Evolutionary conservation across 2,329 filamentous ascomycete species (phyloP).

Genomic region (Aspergillus felis): DNA sequence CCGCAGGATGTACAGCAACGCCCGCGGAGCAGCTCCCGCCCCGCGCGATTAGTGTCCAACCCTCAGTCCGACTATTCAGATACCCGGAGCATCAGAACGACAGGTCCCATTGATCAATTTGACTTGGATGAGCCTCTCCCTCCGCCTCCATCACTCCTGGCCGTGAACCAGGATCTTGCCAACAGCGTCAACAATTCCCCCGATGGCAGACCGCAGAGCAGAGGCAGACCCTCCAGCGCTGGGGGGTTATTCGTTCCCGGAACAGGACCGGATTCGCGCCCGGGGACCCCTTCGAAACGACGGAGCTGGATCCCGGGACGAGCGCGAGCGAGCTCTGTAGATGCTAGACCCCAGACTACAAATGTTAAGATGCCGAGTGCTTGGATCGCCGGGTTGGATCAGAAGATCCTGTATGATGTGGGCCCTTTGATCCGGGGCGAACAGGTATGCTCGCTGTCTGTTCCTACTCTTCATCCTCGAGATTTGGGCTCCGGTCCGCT

Average conservation of each 20-base stretch:
- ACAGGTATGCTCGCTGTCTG: slow-evolving; percentile 40
- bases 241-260: slow-evolving; percentile 32
- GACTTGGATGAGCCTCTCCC: slow-evolving; percentile 31
- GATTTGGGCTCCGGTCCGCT: background rate
- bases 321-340: slow-evolving; percentile 30
- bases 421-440: slow-evolving; percentile 48
- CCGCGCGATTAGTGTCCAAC: slow-evolving; percentile 32
- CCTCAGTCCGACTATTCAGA: slow-evolving; percentile 27
- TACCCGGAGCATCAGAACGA: slow-evolving; percentile 21
- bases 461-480: background rate
- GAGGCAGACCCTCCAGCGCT: slow-evolving; percentile 34
- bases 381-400: slow-evolving; percentile 57
- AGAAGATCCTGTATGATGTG: slow-evolving; percentile 55
- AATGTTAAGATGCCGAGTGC: slow-evolving; percentile 41
- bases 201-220: slow-evolving; percentile 33
- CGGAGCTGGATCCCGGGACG: slow-evolving; percentile 45
- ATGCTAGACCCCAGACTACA: slow-evolving; percentile 18
- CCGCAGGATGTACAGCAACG: slow-evolving; percentile 19
- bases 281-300: slow-evolving; percentile 36
- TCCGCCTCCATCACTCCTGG: slow-evolving; percentile 39
- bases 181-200: slow-evolving; percentile 30
- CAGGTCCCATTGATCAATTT: slow-evolving; percentile 23
- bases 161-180: slow-evolving; percentile 36
- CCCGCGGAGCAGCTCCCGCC: slow-evolving; percentile 27
- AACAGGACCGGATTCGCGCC: slow-evolving; percentile 30